These are phyloP conservation scores for Lagenaria siceraria DNA, from an alignment of 306 rosid genomes.

Conservation along the genomic window DNA sequence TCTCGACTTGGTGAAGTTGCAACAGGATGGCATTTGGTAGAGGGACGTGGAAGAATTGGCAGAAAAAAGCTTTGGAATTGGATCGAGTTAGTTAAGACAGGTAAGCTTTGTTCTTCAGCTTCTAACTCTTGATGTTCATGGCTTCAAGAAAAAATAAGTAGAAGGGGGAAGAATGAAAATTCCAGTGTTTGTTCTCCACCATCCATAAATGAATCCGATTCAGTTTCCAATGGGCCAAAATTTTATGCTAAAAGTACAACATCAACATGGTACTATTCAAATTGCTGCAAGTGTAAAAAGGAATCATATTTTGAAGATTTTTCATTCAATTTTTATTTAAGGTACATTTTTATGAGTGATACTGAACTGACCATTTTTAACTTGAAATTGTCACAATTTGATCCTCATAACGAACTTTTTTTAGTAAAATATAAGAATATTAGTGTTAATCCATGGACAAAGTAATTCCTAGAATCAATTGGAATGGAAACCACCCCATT, in stretches of 20 bases:
- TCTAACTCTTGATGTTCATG: neutral
- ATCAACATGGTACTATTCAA: neutral
- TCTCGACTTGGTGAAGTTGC: slow-evolving; percentile 43
- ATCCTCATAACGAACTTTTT: neutral
- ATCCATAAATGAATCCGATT: too few relatives aligned
- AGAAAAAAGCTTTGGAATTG: too few relatives aligned
- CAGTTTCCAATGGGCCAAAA: neutral
- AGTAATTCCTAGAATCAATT: too few relatives aligned
- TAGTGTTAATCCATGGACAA: too few relatives aligned
- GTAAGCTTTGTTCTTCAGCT: neutral
- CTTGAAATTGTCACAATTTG: neutral
- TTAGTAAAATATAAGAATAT: too few relatives aligned
- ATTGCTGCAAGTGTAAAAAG: neutral
- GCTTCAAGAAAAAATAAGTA: too few relatives aligned
- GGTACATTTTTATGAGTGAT: neutral
- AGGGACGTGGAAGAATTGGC: too few relatives aligned
- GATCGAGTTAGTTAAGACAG: too few relatives aligned
- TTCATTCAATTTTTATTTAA: neutral
- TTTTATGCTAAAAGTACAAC: neutral
- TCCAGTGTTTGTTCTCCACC: neutral
- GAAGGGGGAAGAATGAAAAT: too few relatives aligned
- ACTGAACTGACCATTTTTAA: neutral
- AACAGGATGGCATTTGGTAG: slow-evolving; percentile 17
- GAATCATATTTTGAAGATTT: neutral
- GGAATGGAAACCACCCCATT: too few relatives aligned